A percentile compares a stretch with the other conserved stretches of the same genome.
These are phyloP conservation scores for Claviceps humidiphila DNA, from an alignment of 2,329 filamentous ascomycete species.

Conservation along the genomic window DNA sequence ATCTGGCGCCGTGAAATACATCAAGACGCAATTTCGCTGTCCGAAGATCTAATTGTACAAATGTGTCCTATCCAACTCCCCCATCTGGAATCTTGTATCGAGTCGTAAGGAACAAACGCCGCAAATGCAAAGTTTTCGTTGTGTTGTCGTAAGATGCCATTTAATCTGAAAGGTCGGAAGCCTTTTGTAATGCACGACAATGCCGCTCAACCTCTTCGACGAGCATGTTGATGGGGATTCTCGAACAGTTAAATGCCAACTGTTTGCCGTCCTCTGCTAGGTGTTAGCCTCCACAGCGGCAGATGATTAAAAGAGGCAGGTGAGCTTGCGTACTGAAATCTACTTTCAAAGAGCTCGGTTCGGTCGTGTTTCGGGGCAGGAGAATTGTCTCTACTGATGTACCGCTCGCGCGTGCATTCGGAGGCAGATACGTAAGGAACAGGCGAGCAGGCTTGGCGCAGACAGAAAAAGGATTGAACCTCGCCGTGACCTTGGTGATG, in stretches of 20 bases:
- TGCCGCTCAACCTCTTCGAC: constrained; percentile 84
- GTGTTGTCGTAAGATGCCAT: constrained; percentile 8
- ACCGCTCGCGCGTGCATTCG: constrained; percentile 56
- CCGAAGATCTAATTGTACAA: constrained; percentile 8
- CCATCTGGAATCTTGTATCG: not conserved
- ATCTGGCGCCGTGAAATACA: constrained; percentile 13
- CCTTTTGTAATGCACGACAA: constrained; percentile 67
- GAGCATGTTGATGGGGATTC: constrained; percentile 72
- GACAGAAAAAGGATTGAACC: constrained; percentile 84
- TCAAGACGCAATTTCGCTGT: constrained; percentile 11
- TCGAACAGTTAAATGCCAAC: constrained; percentile 67
- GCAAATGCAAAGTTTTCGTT: constrained; percentile 14
- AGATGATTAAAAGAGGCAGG: not conserved
- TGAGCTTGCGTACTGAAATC: constrained; percentile 64
- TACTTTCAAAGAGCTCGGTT: constrained; percentile 56
- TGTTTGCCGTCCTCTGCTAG: constrained; percentile 78
- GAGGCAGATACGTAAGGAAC: constrained; percentile 74
- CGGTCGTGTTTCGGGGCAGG: constrained; percentile 54
- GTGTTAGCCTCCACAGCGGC: constrained; percentile 11
- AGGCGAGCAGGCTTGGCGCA: constrained; percentile 71
- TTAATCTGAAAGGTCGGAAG: constrained; percentile 58
- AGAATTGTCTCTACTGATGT: constrained; percentile 71
- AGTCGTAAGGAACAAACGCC: constrained; percentile 16
- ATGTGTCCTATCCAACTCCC: constrained; percentile 7
- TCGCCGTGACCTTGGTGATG: constrained; percentile 70